Evolutionary conservation across 202 grass and related monocot genomes (phyloP), one percentile per base, ranked within the genome.

Genomic region (Schoenoplectus triqueter): DNA sequence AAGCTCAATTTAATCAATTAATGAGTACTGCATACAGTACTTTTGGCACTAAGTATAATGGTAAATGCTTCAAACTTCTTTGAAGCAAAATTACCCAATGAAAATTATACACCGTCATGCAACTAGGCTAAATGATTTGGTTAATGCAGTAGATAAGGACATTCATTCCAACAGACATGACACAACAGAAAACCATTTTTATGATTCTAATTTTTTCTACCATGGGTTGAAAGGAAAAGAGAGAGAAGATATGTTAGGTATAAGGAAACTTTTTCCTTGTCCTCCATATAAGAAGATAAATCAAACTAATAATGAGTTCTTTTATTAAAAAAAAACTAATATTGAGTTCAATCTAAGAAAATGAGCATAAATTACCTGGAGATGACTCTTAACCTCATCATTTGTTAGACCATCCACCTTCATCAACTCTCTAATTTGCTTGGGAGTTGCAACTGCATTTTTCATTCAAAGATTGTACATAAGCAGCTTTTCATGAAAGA

Each of bases 351-450:
- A 40, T 31, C 51, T 60, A 77, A 78, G 47, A 66, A 47, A 73
- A 74, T 82, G 22, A 81, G 20, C 46, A 31, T 46, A 57, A 55
- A 87, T 84, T 50, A 94, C 95, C 95, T 98, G 95, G 64, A 98
- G 60, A 88, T 98, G 95, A 62, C 95, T 98, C 84, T 98, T 95
- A 88, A 98, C 89, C 84, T 98, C 95, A 81, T 98, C 95, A 57
- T 93, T 95, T 68, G 95, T 98, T 84, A 98, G 92, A 1, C 88
- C 92, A 67, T 97, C 91, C 15, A 94, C 92, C 83, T 92, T 97
- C 95, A 97, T 97, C 41, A 97, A 75, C 48, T 94, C 92, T 78
- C 92, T 84, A 92, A 97, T 97, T 75, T 97, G 92, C 89, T 94
- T 97, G 2, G 92, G 92, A 83, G 94, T 97, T 22, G 92, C 92